A percentile compares a stretch with the other conserved stretches of the same genome.
Conservation (phyloP, 768 basidiomycete species). For the Boletus sp. region DNA sequence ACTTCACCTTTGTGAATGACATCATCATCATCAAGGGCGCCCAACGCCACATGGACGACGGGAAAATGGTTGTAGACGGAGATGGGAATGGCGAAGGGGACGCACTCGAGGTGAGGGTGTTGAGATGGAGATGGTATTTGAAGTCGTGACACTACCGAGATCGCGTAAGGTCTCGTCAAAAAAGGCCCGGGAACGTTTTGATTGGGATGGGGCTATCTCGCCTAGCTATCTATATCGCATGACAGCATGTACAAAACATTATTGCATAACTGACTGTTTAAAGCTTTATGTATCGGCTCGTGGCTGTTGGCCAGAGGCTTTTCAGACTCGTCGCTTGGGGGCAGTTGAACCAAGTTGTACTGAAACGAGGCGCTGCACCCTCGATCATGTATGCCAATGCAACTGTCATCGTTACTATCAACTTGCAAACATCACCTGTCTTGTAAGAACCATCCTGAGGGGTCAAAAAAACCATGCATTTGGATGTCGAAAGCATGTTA, state of each 20-base stretch:
- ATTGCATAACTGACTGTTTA: neutral
- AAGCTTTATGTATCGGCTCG: too few species aligned
- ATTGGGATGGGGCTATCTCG: conserved; percentile 8
- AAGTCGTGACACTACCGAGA: conserved; percentile 2
- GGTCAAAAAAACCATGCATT: conserved; percentile 13
- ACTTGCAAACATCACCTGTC: neutral
- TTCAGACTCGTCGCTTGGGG: neutral
- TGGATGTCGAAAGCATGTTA: conserved; percentile 21
- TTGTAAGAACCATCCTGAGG: neutral
- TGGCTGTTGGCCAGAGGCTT: too few species aligned
- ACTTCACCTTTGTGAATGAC: conserved; percentile 24
- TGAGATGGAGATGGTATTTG: conserved; percentile 28
- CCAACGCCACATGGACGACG: neutral
- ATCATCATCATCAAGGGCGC: conserved; percentile 14
- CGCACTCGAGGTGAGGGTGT: conserved; percentile 23
- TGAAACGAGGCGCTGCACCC: neutral
- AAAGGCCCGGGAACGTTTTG: neutral
- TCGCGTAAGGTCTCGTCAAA: neutral
- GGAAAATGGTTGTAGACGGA: conserved; percentile 13
- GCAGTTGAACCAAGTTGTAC: neutral
- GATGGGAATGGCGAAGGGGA: neutral
- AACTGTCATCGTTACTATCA: neutral
- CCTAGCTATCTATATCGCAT: conserved; percentile 13
- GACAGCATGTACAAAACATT: conserved; percentile 12
- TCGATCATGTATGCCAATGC: neutral